phyloP scores from a whole-genome alignment of 1,139 yeast species.

The Debaryomyces psychrophilus region DNA sequence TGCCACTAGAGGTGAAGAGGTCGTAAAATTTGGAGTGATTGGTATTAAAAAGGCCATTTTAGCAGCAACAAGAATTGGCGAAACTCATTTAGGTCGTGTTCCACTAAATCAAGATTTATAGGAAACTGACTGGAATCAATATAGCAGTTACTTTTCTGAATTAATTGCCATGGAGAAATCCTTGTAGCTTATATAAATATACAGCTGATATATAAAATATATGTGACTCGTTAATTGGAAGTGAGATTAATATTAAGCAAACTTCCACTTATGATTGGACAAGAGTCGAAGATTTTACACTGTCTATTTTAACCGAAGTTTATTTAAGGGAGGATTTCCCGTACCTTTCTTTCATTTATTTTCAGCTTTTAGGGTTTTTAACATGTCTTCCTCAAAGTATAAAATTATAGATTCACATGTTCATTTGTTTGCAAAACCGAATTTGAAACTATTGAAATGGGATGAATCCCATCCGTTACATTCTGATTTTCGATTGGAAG shows the following conservation, averaged over 20 bases:
- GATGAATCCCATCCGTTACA: slow-evolving; percentile 3
- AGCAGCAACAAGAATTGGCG: slow-evolving; percentile 42
- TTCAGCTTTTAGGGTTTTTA: background rate
- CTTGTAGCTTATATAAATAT: background rate
- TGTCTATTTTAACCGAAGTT: too few species aligned
- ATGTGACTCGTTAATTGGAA: background rate
- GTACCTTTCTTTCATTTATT: background rate
- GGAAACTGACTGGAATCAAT: slow-evolving; percentile 6
- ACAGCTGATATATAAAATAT: background rate
- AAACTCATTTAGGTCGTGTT: slow-evolving; percentile 32
- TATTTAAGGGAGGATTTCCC: background rate
- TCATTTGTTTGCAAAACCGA: slow-evolving; percentile 7
- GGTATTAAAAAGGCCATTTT: slow-evolving; percentile 35
- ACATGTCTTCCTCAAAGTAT: background rate
- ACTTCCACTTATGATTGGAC: too few species aligned
- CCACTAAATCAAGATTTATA: slow-evolving; percentile 31
- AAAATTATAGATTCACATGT: slow-evolving; percentile 11
- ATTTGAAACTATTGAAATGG: slow-evolving; percentile 8
- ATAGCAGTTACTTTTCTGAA: background rate
- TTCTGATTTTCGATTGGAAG: slow-evolving; percentile 1
- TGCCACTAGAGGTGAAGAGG: slow-evolving; percentile 27
- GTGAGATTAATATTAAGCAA: too few species aligned
- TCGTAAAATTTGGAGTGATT: slow-evolving; percentile 25
- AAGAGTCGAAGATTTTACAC: too few species aligned
- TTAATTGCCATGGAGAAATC: slow-evolving; percentile 1